Percentiles rank a stretch among this genome's conserved stretches.
These are phyloP conservation scores for Cryomyces minteri DNA, from an alignment of 495 filamentous ascomycete genomes.

Conservation along the genomic window DNA sequence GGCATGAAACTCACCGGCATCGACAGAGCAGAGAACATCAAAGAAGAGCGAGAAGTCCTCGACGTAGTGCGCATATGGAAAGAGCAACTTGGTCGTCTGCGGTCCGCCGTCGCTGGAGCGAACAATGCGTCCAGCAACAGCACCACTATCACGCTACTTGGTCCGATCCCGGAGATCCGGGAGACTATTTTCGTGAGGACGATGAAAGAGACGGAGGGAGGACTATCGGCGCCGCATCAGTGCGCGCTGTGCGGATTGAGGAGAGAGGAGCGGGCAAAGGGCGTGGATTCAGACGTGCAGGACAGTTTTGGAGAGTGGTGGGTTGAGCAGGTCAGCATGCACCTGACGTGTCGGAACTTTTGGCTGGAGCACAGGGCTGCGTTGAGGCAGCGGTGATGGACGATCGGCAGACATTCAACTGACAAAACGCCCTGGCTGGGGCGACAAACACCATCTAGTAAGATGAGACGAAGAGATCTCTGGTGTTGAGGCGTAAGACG, in stretches of 20 bases:
- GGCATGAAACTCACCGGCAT: conserved; percentile 84
- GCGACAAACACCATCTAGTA: no score
- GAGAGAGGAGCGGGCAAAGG: conserved; percentile 61
- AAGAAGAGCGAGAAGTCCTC: conserved; percentile 73
- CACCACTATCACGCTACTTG: conserved; percentile 1
- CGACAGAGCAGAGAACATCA: conserved; percentile 58
- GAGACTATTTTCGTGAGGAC: conserved; percentile 41
- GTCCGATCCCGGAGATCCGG: conserved; percentile 45
- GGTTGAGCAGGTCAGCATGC: conserved; percentile 60
- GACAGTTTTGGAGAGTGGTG: conserved; percentile 96
- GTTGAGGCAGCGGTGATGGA: conserved; percentile 33
- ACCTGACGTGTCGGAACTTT: conserved; percentile 55
- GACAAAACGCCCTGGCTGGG: no score
- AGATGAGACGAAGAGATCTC: no score
- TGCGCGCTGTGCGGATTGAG: conserved; percentile 82
- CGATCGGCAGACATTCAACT: no score
- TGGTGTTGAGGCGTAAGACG: no score
- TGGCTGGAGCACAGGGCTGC: conserved; percentile 57
- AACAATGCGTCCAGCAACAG: conserved; percentile 11
- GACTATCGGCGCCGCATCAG: conserved; percentile 48
- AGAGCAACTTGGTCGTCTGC: conserved; percentile 40
- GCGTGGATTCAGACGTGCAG: conserved; percentile 57
- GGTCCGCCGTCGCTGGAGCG: conserved; percentile 35
- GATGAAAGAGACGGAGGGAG: conserved; percentile 36
- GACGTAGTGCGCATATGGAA: conserved; percentile 64